Base-by-base conservation (phyloP, 768 basidiomycete species). In the Tulasnella sp. region DNA sequence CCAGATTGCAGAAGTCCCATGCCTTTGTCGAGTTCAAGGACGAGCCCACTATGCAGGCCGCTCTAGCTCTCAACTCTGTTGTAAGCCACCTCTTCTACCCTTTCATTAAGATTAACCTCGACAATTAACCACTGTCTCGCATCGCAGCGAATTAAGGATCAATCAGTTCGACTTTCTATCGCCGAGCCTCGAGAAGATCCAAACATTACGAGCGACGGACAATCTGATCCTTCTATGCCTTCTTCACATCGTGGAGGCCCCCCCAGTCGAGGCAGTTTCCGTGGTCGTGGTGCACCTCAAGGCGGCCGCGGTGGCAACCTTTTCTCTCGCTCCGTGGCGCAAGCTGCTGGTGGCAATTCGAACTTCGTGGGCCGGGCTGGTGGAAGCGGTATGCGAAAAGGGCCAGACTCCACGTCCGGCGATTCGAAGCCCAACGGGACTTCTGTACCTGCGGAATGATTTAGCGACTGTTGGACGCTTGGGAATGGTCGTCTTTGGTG, bases 21-120 rank as follows among this genome's bases (percentile, higher is more conserved):
- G 86, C 82, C 1, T 96, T 90, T 65, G 79, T 96, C 51, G 92
- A 94, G 65, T 96, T 94, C 69, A 84, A 80, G 3, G 86, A 88
- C 63, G 89, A 93, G 64, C 86, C 84, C 43, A 74, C 81, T 8
- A 87, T 92, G 86, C 86, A 80, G 63, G 77, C 74, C 17, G 91
- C 84, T 0, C 70, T 93, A 19, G 81, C 78, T 42, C 84, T 81
- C 63, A 83, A 86, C 61, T 77, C 75, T 23, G 81, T 82, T 68
- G 89, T 90, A 61, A 58, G 76, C 69, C 21, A 15, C 27, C n/a
- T 6, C 19, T 21, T 17, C 31, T 34, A 15, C 27, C 27, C 4
- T 6, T 39, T 49, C 54, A 25, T 34, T 6, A 12, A 43, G 56
- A 56, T 61, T 6, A 29, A 60, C 67, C 34, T 63, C 56, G 15